Base-by-base conservation (phyloP, 108 stramenopile genomes). In the Nitzschia sp. region DNA sequence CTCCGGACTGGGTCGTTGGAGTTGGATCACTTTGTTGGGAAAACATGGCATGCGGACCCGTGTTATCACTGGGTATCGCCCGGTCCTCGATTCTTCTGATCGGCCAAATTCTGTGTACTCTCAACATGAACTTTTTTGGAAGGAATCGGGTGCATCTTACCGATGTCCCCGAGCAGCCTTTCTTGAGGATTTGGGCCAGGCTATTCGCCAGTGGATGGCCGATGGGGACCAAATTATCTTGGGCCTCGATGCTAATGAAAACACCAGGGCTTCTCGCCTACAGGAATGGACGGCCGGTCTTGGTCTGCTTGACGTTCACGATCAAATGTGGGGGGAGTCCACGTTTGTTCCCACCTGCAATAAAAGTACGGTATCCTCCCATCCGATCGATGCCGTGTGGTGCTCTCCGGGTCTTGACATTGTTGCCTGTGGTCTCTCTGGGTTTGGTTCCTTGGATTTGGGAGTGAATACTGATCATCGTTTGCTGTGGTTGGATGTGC, bases 51-150 rank as follows among this genome's bases (percentile, higher is more conserved):
- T 42, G 8, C 38, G 15, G 15, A 15, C 15, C 8, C 38, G 38
- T 8, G 38, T 54, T 6, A 54, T 54, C 21, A 54, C 53, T 54
- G n/a, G n/a, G n/a, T n/a, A n/a, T n/a, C n/a, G n/a, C n/a, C n/a
- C n/a, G n/a, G n/a, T n/a, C n/a, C n/a, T n/a, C n/a, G n/a, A n/a
- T n/a, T n/a, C n/a, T n/a, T n/a, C n/a, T n/a, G n/a, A n/a, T n/a
- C n/a, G n/a, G n/a, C n/a, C n/a, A n/a, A n/a, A n/a, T n/a, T n/a
- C n/a, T n/a, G n/a, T n/a, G n/a, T n/a, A n/a, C n/a, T n/a, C n/a
- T n/a, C n/a, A n/a, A n/a, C n/a, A n/a, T n/a, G n/a, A n/a, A n/a
- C n/a, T n/a, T n/a, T n/a, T 19, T n/a, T 54, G 11, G 6, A 18
- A 23, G 5, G 18, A 11, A 42, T 42, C 38, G 19, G 6, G 5